phyloP scores from a whole-genome alignment of 805 yeast genomes.

The Saccharomycopsis fibuligera region DNA sequence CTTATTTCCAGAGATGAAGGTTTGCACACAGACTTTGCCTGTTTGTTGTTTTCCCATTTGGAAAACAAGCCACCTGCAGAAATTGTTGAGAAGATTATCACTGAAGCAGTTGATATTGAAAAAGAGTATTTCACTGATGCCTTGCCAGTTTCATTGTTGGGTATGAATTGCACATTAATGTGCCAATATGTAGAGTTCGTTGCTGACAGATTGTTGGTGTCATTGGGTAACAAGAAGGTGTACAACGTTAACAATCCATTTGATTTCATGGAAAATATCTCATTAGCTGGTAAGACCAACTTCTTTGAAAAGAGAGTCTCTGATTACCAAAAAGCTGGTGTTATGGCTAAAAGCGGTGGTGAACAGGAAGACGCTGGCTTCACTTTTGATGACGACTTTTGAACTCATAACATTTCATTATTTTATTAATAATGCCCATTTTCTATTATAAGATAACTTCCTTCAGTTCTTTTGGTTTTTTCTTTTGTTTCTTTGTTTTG shows the following conservation, averaged over 20 bases:
- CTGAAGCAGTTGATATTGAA: slow-evolving; percentile 94
- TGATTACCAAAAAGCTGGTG: slow-evolving; percentile 99
- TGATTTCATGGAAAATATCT: slow-evolving; percentile 98
- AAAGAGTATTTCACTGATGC: slow-evolving; percentile 94
- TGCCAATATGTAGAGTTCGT: slow-evolving; percentile 96
- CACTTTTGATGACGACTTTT: slow-evolving; percentile 91
- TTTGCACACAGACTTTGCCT: slow-evolving; percentile 96
- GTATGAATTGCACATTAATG: slow-evolving; percentile 93
- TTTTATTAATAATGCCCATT: too few species aligned
- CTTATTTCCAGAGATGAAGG: slow-evolving; percentile 98
- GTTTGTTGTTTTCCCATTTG: slow-evolving; percentile 88
- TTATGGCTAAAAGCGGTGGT: slow-evolving; percentile 67
- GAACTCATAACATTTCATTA: too few species aligned
- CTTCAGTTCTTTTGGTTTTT: too few species aligned
- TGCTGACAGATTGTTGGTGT: slow-evolving; percentile 89
- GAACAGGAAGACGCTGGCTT: slow-evolving; percentile 50
- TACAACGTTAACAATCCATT: slow-evolving; percentile 90
- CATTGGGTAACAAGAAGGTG: slow-evolving; percentile 85
- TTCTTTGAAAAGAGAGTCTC: slow-evolving; percentile 98
- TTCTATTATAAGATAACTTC: too few species aligned
- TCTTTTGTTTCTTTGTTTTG: neutral
- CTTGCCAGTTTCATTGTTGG: slow-evolving; percentile 84
- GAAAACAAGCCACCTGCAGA: slow-evolving; percentile 77
- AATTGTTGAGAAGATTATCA: slow-evolving; percentile 78
- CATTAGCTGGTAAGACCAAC: slow-evolving; percentile 97